Base-by-base conservation (phyloP, 257 asterid species). In the Paulownia fortunei region DNA sequence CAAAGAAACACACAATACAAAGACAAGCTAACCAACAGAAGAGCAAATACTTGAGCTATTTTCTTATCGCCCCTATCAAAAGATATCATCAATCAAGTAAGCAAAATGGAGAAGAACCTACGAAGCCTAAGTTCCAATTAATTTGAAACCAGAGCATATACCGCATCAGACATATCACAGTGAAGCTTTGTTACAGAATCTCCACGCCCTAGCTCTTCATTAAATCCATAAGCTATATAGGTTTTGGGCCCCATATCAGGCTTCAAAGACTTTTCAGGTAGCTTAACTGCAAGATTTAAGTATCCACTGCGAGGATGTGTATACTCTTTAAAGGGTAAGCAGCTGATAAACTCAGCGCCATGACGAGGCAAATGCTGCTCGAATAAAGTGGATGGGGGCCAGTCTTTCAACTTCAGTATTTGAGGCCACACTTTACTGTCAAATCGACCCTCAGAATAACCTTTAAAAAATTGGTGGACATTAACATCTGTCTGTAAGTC, bases 181-280 rank as follows among this genome's bases (percentile, higher is more conserved):
- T 86, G 89, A 34, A 86, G 81, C 70, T 86, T 80, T 26, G 91
- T 85, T 23, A 87, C 91, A 32, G 87, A 87, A 76, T 87, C 89
- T 49, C 89, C 90, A 52, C 89, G 85, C 5, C 87, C 89, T n/a
- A 87, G 74, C 76, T 87, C 89, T 63, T 76, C 81, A 0, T 51
- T 3, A 78, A 72, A 76, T 16, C 91, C 91, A 73, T 87, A 82
- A 42, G 89, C 91, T 24, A 87, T 87, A 58, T 84, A 84, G n/a
- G 91, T 84, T 78, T 87, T 87, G 0, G 91, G 91, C 21, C 91
- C 91, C 87, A 86, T 69, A 68, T 86, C 90, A 42, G 88, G 91
- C 80, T 87, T 83, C 76, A 87, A 11, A 56, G 76, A 81, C 4
- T 34, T 8, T 0, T 27, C 2, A 19, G 88, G 89, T 41, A 87